Percentiles rank a stretch among this genome's conserved stretches.
These are phyloP conservation scores for Kwoniella sp. DNA, from an alignment of 768 basidiomycete species.

Conservation along the genomic window DNA sequence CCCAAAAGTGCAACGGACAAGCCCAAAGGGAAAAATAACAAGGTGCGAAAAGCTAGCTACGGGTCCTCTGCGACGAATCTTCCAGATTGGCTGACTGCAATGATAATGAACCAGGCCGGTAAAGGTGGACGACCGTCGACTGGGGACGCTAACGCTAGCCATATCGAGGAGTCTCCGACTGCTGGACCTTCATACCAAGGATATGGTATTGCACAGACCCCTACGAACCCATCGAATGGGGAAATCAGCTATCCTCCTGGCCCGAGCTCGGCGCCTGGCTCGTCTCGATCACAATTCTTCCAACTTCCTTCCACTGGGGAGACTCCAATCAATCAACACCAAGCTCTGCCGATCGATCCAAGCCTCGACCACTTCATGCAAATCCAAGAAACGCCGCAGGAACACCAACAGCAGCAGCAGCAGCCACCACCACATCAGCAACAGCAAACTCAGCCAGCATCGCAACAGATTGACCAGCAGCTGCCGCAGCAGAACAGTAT, in stretches of 20 bases:
- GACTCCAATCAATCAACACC: background rate
- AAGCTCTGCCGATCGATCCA: background rate
- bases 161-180: constrained; percentile 16
- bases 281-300: constrained; percentile 21
- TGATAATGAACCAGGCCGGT: constrained; percentile 9
- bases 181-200: background rate
- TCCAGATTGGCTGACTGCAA: constrained; percentile 18
- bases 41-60: constrained; percentile 19
- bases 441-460: constrained; percentile 10
- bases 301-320: constrained; percentile 2
- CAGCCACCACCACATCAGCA: constrained; percentile 4
- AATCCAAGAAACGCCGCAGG: background rate
- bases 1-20: constrained; percentile 19
- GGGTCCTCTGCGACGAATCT: background rate
- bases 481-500: constrained; percentile 10
- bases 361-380: background rate
- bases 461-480: constrained; percentile 2
- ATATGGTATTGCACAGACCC: constrained; percentile 10
- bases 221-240: background rate
- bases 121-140: constrained; percentile 22
- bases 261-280: constrained; percentile 15
- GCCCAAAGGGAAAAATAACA: constrained; percentile 20
- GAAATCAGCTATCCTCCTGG: constrained; percentile 16
- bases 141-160: constrained; percentile 1
- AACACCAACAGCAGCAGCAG: constrained; percentile 1